Percentiles rank a stretch among this genome's conserved stretches.
phyloP scores from a whole-genome alignment of 2,329 filamentous ascomycete genomes.

The Venturia carpophila region DNA sequence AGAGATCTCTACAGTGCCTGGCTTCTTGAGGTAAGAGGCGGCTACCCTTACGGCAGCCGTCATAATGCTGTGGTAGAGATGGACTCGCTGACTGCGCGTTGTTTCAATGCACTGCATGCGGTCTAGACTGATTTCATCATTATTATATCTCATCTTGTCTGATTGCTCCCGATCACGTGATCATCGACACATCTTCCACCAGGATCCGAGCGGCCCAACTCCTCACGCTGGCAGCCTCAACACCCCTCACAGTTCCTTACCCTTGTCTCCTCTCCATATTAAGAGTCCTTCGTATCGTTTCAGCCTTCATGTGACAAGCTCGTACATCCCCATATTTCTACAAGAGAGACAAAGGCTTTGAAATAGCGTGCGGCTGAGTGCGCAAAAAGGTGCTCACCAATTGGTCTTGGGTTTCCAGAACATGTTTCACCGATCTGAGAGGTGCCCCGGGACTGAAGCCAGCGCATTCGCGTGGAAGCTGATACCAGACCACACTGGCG shows the following conservation, averaged over 20 bases:
- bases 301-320: background rate
- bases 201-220: background rate
- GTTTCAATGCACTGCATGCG: background rate
- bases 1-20: background rate
- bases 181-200: too few species aligned
- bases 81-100: background rate
- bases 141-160: constrained; percentile 6
- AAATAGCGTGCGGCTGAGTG: background rate
- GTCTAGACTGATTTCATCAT: background rate
- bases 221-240: background rate
- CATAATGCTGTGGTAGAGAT: background rate
- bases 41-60: background rate
- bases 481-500: too few species aligned
- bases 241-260: too few species aligned
- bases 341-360: background rate
- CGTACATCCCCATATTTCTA: background rate
- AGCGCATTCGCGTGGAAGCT: background rate
- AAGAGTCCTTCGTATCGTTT: background rate
- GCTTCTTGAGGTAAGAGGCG: background rate
- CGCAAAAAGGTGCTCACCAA: background rate
- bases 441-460: background rate
- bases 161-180: background rate
- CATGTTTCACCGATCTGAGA: background rate
- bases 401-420: background rate
- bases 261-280: too few species aligned